Base-by-base conservation (phyloP, 2,329 filamentous ascomycete genomes). In the Aaosphaeria arxii region DNA sequence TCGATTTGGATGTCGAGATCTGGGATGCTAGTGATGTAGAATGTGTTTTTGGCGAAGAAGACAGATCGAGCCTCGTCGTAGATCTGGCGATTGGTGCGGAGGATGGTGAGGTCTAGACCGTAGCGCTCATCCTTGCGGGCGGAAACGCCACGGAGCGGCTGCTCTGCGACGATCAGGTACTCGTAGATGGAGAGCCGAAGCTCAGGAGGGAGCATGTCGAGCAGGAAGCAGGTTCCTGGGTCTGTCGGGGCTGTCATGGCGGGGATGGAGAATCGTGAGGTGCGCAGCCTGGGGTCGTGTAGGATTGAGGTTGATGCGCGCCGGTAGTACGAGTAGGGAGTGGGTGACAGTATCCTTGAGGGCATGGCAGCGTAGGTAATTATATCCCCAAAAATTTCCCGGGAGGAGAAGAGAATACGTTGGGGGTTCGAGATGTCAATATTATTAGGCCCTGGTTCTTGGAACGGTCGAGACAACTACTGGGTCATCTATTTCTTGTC, bases 41-140 rank as follows among this genome's bases (percentile, higher is more conserved):
- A 72, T 7, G 57, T 63, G 52, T 75, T 75, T 48, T 69, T 70
- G 47, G 62, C 62, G 51, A 72, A 74, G 48, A 76, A 71, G 28
- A 72, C 60, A 29, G 59, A 59, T 29, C 66, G 63, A 1, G 73
- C 71, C 60, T 76, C 73, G 30, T 65, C 61, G 58, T 74, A 60
- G 49, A 75, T 64, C 31, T 69, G 65, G 43, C 64, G 68, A 55
- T 64, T 73, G 24, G 58, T 59, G 11, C 67, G 59, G 3, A 75
- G 62, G 41, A 76, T 64, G 32, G 55, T 54, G 5, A 71, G 66
- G 30, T 66, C 60, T 4, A 65, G 55, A n/a, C 56, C 52, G 33
- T 36, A n/a, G 52, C 69, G 70, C 40, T 58, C 49, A 29, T 42
- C 49, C n/a, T 50, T 50, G 5, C 60, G 55, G 4, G 57, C 55